Percentiles rank a stretch among this genome's conserved stretches.
These are phyloP conservation scores for Cytospora piceae DNA, from an alignment of 2,329 filamentous ascomycete species.

Conservation along the genomic window DNA sequence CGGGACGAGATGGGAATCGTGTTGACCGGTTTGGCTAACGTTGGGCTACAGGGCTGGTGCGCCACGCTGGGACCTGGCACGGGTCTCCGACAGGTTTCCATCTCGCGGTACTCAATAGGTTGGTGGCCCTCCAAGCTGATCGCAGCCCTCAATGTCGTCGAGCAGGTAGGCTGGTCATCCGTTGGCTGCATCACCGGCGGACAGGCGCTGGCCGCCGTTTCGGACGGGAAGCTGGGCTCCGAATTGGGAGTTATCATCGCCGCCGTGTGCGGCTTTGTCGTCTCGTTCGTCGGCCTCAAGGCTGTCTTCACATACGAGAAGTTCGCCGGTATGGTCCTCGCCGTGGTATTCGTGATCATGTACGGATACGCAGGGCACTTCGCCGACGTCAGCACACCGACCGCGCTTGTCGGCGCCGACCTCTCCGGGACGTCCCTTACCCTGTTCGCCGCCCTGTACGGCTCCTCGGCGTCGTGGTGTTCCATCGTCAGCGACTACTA, in stretches of 20 bases:
- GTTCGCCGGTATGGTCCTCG: slow-evolving; percentile 53
- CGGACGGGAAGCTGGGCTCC: slow-evolving; percentile 48
- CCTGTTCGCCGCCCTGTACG: slow-evolving; percentile 51
- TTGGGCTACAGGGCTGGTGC: slow-evolving; percentile 45
- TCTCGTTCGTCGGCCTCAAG: slow-evolving; percentile 57
- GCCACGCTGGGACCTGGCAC: slow-evolving; percentile 55
- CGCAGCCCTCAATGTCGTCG: slow-evolving; percentile 53
- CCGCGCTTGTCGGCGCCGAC: slow-evolving; percentile 41
- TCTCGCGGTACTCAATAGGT: slow-evolving; percentile 53
- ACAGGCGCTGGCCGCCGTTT: slow-evolving; percentile 51
- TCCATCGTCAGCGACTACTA: slow-evolving; percentile 52
- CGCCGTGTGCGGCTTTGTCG: slow-evolving; percentile 50
- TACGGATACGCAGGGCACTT: slow-evolving; percentile 49
- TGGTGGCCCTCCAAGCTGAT: slow-evolving; percentile 56
- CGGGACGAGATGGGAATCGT: not conserved
- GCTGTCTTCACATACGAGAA: slow-evolving; percentile 54
- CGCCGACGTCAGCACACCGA: slow-evolving; percentile 44
- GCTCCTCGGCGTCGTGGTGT: slow-evolving; percentile 53
- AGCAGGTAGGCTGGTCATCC: slow-evolving; percentile 55
- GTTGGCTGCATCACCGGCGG: slow-evolving; percentile 57
- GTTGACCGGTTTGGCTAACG: not conserved
- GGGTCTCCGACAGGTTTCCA: slow-evolving; percentile 55
- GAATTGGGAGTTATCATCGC: slow-evolving; percentile 58
- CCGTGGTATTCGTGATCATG: slow-evolving; percentile 54
- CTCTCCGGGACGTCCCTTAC: slow-evolving; percentile 47